Evolutionary conservation across 495 filamentous ascomycete species (phyloP).

Genomic region (Talaromyces nanjingensis): DNA sequence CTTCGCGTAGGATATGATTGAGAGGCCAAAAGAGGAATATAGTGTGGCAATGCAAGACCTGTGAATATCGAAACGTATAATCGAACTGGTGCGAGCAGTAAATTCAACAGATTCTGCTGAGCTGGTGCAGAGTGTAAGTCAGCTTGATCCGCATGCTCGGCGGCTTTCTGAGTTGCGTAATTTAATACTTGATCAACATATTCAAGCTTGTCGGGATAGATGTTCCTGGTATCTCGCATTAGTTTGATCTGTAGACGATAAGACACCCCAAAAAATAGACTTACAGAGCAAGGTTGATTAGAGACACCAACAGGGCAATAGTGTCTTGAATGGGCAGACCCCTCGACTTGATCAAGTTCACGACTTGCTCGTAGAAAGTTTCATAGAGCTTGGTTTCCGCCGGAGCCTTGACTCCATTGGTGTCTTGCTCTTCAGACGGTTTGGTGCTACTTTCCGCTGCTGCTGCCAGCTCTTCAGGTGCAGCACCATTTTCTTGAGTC

Average conservation of each 20-base stretch:
- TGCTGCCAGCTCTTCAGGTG: constrained; percentile 27
- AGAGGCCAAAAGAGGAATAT: constrained; percentile 79
- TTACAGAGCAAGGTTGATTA: constrained; percentile 80
- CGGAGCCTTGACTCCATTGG: constrained; percentile 16
- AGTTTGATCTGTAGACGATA: neutral
- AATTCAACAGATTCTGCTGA: constrained; percentile 80
- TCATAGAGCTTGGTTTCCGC: constrained; percentile 87
- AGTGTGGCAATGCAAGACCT: constrained; percentile 81
- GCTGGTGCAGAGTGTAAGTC: constrained; percentile 84
- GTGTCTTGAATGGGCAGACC: constrained; percentile 90
- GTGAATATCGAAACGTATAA: constrained; percentile 91
- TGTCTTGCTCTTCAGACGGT: constrained; percentile 15
- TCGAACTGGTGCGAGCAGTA: constrained; percentile 82
- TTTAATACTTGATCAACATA: constrained; percentile 92
- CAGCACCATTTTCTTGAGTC: constrained; percentile 40
- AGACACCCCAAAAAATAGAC: constrained; percentile 11
- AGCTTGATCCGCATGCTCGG: constrained; percentile 84
- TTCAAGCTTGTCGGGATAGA: constrained; percentile 86
- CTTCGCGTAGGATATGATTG: constrained; percentile 92
- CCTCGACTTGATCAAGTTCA: constrained; percentile 84
- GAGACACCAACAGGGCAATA: constrained; percentile 82
- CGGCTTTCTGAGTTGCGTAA: constrained; percentile 82
- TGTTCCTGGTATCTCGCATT: constrained; percentile 47
- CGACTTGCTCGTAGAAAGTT: constrained; percentile 95
- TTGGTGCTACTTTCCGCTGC: constrained; percentile 17